phyloP scores from a whole-genome alignment of 768 basidiomycete species.

The Kockovaella imperatae region DNA sequence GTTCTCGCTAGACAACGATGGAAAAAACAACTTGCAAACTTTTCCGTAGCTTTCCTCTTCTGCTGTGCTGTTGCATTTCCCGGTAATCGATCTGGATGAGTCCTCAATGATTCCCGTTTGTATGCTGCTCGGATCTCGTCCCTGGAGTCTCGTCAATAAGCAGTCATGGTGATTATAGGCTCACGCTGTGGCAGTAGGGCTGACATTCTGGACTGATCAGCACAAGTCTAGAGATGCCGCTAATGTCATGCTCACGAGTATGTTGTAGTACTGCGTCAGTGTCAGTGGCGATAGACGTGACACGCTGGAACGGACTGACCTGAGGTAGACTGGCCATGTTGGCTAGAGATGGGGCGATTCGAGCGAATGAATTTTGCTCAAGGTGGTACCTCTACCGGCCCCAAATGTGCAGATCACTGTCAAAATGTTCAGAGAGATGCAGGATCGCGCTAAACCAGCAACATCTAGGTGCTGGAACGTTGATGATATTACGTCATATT shows the following conservation, averaged over 20 bases:
- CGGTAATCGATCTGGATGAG: slow-evolving; percentile 76
- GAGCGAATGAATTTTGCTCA: too few relatives aligned
- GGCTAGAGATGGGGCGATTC: too few relatives aligned
- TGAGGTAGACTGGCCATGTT: slow-evolving; percentile 29
- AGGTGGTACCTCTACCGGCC: too few relatives aligned
- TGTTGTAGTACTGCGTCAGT: slow-evolving; percentile 24
- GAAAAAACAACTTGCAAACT: slow-evolving; percentile 49
- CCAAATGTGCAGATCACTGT: too few relatives aligned
- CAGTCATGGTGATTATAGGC: background rate
- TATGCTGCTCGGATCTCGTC: slow-evolving; percentile 41
- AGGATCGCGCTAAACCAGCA: too few relatives aligned
- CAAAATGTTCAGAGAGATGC: too few relatives aligned
- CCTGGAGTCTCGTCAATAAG: slow-evolving; percentile 8
- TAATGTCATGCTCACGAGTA: slow-evolving; percentile 18
- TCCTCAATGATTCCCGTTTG: slow-evolving; percentile 51
- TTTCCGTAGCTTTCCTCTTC: slow-evolving; percentile 67
- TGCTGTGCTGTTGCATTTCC: slow-evolving; percentile 61
- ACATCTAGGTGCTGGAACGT: too few relatives aligned
- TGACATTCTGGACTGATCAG: slow-evolving; percentile 17
- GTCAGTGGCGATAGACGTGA: slow-evolving; percentile 4
- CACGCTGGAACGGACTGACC: slow-evolving; percentile 7
- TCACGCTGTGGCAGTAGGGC: slow-evolving; percentile 28
- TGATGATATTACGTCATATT: too few relatives aligned
- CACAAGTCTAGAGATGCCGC: background rate
- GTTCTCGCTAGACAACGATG: background rate